These are phyloP conservation scores for Aspergillus sp. DNA, from an alignment of 2,329 filamentous ascomycete species.

Conservation along the genomic window DNA sequence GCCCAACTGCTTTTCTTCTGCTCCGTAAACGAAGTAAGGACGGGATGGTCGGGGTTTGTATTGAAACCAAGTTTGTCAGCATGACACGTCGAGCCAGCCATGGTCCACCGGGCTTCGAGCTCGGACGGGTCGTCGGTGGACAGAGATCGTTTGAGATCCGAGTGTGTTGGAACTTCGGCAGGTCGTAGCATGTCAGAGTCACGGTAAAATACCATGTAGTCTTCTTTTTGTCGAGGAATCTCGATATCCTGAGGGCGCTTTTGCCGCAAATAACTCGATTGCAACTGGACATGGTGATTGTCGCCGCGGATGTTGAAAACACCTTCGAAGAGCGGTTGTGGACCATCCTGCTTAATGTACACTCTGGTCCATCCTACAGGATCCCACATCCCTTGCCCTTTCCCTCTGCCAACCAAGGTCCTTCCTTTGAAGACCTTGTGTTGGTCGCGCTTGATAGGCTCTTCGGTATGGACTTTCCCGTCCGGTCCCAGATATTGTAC, in stretches of 20 bases:
- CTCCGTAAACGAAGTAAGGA: constrained; percentile 56
- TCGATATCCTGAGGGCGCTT: constrained; percentile 71
- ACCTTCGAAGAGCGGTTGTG: constrained; percentile 80
- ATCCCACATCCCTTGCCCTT: constrained; percentile 67
- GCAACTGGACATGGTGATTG: constrained; percentile 82
- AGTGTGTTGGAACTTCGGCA: constrained; percentile 32
- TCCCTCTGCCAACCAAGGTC: constrained; percentile 66
- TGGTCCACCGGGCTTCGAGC: neutral
- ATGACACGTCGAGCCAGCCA: constrained; percentile 56
- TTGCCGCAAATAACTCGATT: constrained; percentile 70
- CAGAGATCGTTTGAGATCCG: constrained; percentile 65
- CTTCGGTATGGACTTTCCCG: constrained; percentile 65
- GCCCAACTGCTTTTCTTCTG: constrained; percentile 58
- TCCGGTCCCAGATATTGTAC: constrained; percentile 71
- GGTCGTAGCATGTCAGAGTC: constrained; percentile 74
- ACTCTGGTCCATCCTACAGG: constrained; percentile 86
- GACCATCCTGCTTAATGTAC: constrained; percentile 73
- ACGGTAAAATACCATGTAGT: constrained; percentile 87
- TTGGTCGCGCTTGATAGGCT: constrained; percentile 68
- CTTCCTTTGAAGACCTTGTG: constrained; percentile 85
- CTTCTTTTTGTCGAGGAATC: constrained; percentile 56
- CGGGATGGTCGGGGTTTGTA: constrained; percentile 66
- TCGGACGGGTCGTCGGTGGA: constrained; percentile 33
- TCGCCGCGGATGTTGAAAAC: constrained; percentile 79
- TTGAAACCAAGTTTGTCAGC: constrained; percentile 83